These are phyloP conservation scores for Periconia sp. DNA, from an alignment of 2,329 filamentous ascomycete genomes.

Conservation along the genomic window DNA sequence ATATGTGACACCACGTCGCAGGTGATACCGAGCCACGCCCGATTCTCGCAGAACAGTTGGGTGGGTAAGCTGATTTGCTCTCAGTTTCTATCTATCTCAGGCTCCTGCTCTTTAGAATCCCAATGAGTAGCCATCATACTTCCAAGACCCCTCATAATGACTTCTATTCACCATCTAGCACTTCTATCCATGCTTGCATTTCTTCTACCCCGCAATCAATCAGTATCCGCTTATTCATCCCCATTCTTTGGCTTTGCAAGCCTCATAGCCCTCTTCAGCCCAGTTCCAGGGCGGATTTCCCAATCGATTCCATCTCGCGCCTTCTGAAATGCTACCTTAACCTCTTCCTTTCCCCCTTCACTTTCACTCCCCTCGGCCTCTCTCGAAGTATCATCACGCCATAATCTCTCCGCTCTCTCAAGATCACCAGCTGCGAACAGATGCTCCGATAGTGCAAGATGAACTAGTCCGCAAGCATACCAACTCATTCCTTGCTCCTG, in stretches of 20 bases:
- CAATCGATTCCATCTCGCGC: constrained; percentile 38
- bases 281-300: constrained; percentile 30
- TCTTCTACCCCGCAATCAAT: no score
- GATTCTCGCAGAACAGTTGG: no score
- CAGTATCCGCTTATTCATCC: no score
- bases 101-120: no score
- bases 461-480: constrained; percentile 35
- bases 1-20: no score
- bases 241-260: constrained; percentile 18
- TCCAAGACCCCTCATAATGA: no score
- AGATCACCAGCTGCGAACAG: constrained; percentile 43
- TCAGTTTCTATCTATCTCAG: no score
- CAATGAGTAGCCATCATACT: no score
- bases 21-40: no score
- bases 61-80: no score
- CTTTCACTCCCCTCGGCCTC: constrained; percentile 6
- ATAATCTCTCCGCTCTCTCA: constrained; percentile 34
- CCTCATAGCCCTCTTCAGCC: constrained; percentile 27
- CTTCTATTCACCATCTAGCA: no score
- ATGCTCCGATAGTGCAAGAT: constrained; percentile 34
- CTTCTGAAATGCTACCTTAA: constrained; percentile 32
- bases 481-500: constrained; percentile 34
- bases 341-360: constrained; percentile 15
- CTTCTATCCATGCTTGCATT: no score
- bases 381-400: constrained; percentile 8